phyloP scores from a whole-genome alignment of 306 rosid species.

The Albizia julibrissin region DNA sequence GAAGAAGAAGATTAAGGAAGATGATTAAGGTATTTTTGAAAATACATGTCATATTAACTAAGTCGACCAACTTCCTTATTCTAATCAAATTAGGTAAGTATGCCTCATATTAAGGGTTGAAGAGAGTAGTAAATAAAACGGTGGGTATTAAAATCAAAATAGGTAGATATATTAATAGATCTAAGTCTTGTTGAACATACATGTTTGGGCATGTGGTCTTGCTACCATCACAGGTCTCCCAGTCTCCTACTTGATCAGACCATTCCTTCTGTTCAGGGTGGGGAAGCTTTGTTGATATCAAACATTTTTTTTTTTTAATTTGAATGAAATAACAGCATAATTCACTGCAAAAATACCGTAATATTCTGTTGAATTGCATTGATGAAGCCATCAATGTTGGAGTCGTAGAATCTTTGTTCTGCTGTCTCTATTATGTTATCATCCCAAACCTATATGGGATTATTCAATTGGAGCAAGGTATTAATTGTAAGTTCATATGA shows the following conservation, averaged over 20 bases:
- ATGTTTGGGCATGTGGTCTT: conserved; percentile 58
- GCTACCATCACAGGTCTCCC: conserved; percentile 66
- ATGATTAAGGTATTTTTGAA: too few relatives aligned
- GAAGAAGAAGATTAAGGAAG: too few relatives aligned
- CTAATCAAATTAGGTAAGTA: too few relatives aligned
- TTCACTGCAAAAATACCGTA: conserved; percentile 47
- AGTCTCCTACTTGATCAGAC: conserved; percentile 60
- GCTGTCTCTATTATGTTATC: conserved; percentile 69
- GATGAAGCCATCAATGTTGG: conserved; percentile 43
- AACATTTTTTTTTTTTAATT: not conserved
- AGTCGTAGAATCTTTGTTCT: conserved; percentile 53
- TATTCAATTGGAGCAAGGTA: not conserved
- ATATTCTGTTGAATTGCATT: conserved; percentile 66
- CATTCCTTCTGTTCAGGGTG: conserved; percentile 55
- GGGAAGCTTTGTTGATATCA: not conserved
- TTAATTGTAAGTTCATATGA: not conserved
- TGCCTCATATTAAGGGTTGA: too few relatives aligned
- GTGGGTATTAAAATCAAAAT: too few relatives aligned
- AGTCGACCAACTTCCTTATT: too few relatives aligned
- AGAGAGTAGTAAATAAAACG: too few relatives aligned
- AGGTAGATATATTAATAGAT: not conserved
- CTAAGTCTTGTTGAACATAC: conserved; percentile 41
- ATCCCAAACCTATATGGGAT: conserved; percentile 69
- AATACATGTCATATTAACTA: too few relatives aligned
- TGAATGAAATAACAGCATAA: not conserved